A percentile compares a stretch with the other conserved stretches of the same genome.
Conservation (phyloP, 305 asterid genomes). For the Fraxinus dipetala region DNA sequence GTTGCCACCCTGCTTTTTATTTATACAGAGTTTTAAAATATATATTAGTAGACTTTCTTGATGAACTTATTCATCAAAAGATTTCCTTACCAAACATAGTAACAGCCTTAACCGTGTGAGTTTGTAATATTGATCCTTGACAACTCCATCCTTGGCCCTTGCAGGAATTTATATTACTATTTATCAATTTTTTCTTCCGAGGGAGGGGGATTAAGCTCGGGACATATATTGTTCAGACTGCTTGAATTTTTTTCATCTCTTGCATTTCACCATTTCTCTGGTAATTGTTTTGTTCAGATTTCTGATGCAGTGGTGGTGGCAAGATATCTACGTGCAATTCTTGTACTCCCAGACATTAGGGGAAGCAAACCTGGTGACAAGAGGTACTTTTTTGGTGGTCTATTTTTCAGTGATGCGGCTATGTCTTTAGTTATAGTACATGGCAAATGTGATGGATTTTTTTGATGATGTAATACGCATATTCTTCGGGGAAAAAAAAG, state of each 20-base stretch:
- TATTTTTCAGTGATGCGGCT: background rate
- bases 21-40: background rate
- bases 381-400: conserved; percentile 31
- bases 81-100: background rate
- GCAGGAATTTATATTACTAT: background rate
- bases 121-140: background rate
- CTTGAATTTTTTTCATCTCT: background rate
- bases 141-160: background rate
- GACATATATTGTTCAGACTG: background rate
- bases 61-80: background rate
- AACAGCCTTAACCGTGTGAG: background rate
- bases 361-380: conserved; percentile 77
- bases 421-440: background rate
- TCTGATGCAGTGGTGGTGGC: conserved; percentile 96
- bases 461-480: background rate
- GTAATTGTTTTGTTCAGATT: conserved; percentile 47
- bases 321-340: conserved; percentile 76
- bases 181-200: background rate
- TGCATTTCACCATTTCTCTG: background rate
- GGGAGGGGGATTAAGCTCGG: background rate
- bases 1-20: background rate
- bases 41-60: background rate
- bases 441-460: background rate
- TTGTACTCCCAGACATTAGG: conserved; percentile 89
- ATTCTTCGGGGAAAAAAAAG: background rate